Base-by-base conservation (phyloP, 495 filamentous ascomycete species). In the Saxophila tyrrhenica region DNA sequence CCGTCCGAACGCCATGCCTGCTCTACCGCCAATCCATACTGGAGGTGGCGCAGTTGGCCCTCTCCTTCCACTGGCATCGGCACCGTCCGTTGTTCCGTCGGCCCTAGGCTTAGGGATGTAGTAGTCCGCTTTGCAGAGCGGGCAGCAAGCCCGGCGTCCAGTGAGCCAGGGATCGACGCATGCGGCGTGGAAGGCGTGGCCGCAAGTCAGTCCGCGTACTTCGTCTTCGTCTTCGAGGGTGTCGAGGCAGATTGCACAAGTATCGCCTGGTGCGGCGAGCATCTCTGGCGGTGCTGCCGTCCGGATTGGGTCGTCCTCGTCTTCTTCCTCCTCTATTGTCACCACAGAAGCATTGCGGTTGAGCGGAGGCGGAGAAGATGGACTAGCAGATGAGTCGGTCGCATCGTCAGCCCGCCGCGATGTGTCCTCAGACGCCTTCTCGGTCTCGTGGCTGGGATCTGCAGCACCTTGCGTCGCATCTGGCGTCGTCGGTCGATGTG, bases 121-220 rank as follows among this genome's bases (percentile, higher is more conserved):
- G 69, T 96, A 98, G 59, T 96, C 89, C 35, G 87, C 83, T 71
- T 99, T 99, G 74, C 92, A 97, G 43, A 97, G 79, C 48, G 94
- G 94, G 68, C 94, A 99, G 68, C 92, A 95, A 13, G 92, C 94
- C 56, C 90, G 81, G 57, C 92, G 77, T 62, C 81, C 87, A 1
- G 92, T 98, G 50, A 98, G 73, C 92, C 92, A 98, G 11, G 94
- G 92, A 62, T 99, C 92, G 19, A 99, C 77, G 68, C 92, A 99
- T 21, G 78, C 79, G 45, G 87, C 85, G 69, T 99, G 92, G 76
- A 97, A 99, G 56, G 92, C 90, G 67, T 97, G 94, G 29, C 89
- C 89, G 62, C 92, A 97, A 13, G 87, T 88, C 39, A 98, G 71
- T 23, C 92, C 92, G 52, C 92, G 86, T 39, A 98, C 84, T 69